phyloP scores from a whole-genome alignment of 805 yeast species.

The Saccharomycopsis sp. region DNA sequence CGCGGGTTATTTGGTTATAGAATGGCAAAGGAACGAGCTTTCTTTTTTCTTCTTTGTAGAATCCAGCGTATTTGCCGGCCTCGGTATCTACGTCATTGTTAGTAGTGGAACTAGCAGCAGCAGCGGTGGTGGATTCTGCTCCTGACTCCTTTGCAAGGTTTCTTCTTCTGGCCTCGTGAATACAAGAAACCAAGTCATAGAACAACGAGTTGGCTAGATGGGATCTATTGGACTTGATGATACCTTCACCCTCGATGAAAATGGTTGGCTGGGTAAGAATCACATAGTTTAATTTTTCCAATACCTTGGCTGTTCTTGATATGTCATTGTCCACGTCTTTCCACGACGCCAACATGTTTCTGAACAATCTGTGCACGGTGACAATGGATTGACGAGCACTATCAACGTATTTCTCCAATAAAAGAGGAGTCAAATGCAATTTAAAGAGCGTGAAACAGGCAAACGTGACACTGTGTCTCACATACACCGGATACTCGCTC shows the following conservation, averaged over 20 bases:
- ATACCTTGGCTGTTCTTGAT: slow-evolving; percentile 82
- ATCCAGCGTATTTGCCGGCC: slow-evolving; percentile 19
- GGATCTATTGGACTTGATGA: slow-evolving; percentile 82
- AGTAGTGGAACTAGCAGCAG: slow-evolving; percentile 10
- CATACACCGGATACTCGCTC: slow-evolving; percentile 79
- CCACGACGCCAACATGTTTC: slow-evolving; percentile 91
- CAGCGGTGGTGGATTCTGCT: slow-evolving; percentile 12
- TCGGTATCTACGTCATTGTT: slow-evolving; percentile 20
- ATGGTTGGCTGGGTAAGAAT: slow-evolving; percentile 82
- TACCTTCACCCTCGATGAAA: slow-evolving; percentile 52
- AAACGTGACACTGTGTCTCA: slow-evolving; percentile 79
- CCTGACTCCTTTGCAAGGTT: slow-evolving; percentile 35
- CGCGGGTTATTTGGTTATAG: slow-evolving; percentile 83
- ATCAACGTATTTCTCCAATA: slow-evolving; percentile 63
- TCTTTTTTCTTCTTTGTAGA: slow-evolving; percentile 26
- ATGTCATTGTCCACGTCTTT: slow-evolving; percentile 84
- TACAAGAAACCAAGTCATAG: slow-evolving; percentile 89
- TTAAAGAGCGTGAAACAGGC: slow-evolving; percentile 76
- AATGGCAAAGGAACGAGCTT: slow-evolving; percentile 74
- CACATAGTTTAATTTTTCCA: slow-evolving; percentile 83
- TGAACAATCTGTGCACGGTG: slow-evolving; percentile 79
- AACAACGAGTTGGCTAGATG: slow-evolving; percentile 87
- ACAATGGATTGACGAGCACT: slow-evolving; percentile 91
- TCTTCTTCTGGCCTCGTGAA: slow-evolving; percentile 87
- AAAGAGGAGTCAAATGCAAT: slow-evolving; percentile 68